Percentiles rank a stretch among this genome's conserved stretches.
These are phyloP conservation scores for Fremontodendron californicum DNA, from an alignment of 345 rosid genomes.

Conservation along the genomic window DNA sequence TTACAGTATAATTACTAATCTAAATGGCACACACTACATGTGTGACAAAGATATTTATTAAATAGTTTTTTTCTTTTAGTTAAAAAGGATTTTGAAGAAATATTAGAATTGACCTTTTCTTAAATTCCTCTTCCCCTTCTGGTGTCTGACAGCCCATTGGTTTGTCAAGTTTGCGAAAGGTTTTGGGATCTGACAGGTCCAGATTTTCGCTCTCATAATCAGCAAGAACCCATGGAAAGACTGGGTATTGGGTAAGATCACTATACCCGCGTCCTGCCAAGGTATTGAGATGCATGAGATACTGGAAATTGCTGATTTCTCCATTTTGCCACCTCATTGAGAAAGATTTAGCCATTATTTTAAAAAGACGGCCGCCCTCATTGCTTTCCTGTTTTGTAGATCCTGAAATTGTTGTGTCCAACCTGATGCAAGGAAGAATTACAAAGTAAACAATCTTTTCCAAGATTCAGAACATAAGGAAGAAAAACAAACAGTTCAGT, in stretches of 20 bases:
- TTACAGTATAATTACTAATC: not conserved
- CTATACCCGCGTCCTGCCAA: conserved; percentile 98
- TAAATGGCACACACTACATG: not conserved
- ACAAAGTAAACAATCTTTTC: conserved; percentile 15
- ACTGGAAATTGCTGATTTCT: conserved; percentile 98
- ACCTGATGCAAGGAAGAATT: conserved; percentile 42
- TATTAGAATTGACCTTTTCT: conserved; percentile 67
- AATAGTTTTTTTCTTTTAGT: not conserved
- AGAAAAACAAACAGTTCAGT: not conserved
- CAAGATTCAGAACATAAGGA: conserved; percentile 15
- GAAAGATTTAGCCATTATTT: conserved; percentile 87
- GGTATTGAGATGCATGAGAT: conserved; percentile 98
- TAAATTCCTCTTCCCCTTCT: conserved; percentile 96
- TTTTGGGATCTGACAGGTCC: conserved; percentile 74
- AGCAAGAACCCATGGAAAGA: conserved; percentile 99
- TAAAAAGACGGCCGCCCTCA: conserved; percentile 92
- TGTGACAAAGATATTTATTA: not conserved
- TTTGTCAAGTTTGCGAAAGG: conserved; percentile 89
- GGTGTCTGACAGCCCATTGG: conserved; percentile 99
- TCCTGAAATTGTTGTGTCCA: conserved; percentile 96
- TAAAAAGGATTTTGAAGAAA: conserved; percentile 9
- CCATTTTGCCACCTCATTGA: conserved; percentile 99
- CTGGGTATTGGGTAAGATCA: conserved; percentile 98
- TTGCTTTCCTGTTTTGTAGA: conserved; percentile 81
- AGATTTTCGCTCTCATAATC: conserved; percentile 89